Evolutionary conservation across 768 basidiomycete genomes (phyloP), one percentile per base, ranked within the genome.

Genomic region (Rhodosporidiobolus odoratus): DNA sequence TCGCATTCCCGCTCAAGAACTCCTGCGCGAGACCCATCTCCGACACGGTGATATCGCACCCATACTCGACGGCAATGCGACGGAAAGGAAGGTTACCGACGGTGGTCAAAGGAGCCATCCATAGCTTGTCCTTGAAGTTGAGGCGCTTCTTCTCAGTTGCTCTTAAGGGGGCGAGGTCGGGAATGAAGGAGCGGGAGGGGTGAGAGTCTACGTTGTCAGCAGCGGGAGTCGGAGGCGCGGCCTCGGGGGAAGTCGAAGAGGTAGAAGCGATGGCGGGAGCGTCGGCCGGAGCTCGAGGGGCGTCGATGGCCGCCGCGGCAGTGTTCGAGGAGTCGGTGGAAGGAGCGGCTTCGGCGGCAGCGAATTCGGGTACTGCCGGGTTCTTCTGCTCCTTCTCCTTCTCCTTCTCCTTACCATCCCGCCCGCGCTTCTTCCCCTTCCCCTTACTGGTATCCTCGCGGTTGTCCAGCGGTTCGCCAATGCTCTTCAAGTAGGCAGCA

Each of bases 61-160:
- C 95, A 67, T 89, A 87, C 34, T 85, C 82, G 15, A 90, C 87
- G 75, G 92, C 96, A 12, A 98, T 81, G 17, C 94, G 85, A 25
- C 96, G 87, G 83, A 98, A 99, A 3, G 96, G 96, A 89, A 98
- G 80, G 77, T 99, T 98, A 21, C 95, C 95, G 47, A 94, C 92
- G 0, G 95, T 98, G 1, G 95, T 97, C 27, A 98, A 80, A 4
- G 95, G 95, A 5, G 87, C 87, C 10, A 88, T 82, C 78, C 88
- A 98, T 1, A 90, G 89, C 79, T 91, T 91, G 4, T 89, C 91
- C 13, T 83, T 80, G 91, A 94, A 98, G 75, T 90, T 81, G 53
- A 98, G 78, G 61, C 91, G 82, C 78, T 86, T 91, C 82, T 97
- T 98, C 81, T 99, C 96, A 19, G 81, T 78, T 53, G 88, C 87